Evolutionary conservation across 768 basidiomycete species (phyloP).

Genomic region (Mycena metata): DNA sequence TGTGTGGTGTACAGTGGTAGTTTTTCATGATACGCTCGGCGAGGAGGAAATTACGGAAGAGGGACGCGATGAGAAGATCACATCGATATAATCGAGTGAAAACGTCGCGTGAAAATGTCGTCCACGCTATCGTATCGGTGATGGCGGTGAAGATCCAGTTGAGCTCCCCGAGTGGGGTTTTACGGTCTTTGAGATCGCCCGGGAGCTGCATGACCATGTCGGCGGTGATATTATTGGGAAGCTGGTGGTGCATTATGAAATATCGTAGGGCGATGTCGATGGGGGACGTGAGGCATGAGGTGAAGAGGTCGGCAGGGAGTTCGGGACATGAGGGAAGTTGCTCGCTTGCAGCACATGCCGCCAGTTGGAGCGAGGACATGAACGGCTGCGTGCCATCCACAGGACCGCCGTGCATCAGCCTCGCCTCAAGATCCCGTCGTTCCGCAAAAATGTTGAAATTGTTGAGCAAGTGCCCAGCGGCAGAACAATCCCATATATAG

Average conservation of each 20-base stretch:
- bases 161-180: constrained; percentile 97
- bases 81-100: constrained; percentile 96
- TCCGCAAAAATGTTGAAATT: constrained; percentile 90
- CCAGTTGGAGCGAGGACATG: constrained; percentile 92
- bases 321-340: constrained; percentile 95
- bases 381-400: constrained; percentile 76
- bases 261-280: constrained; percentile 97
- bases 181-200: constrained; percentile 95
- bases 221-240: constrained; percentile 82
- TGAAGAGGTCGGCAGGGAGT: constrained; percentile 97
- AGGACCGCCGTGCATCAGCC: constrained; percentile 69
- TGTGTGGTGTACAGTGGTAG: constrained; percentile 97
- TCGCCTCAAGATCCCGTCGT: constrained; percentile 77
- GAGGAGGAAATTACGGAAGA: constrained; percentile 97
- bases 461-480: constrained; percentile 92
- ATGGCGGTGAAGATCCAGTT: constrained; percentile 99
- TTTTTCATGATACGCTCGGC: constrained; percentile 99
- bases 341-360: constrained; percentile 93
- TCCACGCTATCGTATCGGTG: constrained; percentile 99
- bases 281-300: constrained; percentile 96
- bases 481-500: constrained; percentile 99
- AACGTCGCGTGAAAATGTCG: constrained; percentile 92
- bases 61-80: constrained; percentile 93
- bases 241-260: constrained; percentile 91
- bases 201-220: constrained; percentile 97